phyloP scores from a whole-genome alignment of 2,329 filamentous ascomycete genomes.

The Rhinocladiella mackenziei region DNA sequence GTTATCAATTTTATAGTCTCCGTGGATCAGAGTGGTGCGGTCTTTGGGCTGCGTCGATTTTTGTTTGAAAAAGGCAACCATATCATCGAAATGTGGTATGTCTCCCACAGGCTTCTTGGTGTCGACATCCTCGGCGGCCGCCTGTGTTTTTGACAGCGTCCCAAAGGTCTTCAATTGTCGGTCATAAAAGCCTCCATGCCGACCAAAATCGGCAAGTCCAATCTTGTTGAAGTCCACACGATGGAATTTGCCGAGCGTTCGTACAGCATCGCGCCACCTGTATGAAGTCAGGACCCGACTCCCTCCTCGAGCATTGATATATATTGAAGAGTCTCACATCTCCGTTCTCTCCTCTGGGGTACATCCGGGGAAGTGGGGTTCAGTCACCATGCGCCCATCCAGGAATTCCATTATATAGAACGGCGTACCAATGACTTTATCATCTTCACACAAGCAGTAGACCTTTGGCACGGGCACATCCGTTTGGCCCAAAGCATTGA shows the following conservation, averaged over 20 bases:
- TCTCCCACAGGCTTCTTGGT: slow-evolving; percentile 71
- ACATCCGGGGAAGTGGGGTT: slow-evolving; percentile 74
- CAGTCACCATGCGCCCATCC: slow-evolving; percentile 88
- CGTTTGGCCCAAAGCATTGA: slow-evolving; percentile 73
- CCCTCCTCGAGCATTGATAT: too few species aligned
- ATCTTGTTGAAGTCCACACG: slow-evolving; percentile 63
- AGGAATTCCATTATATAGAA: slow-evolving; percentile 98
- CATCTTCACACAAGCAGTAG: slow-evolving; percentile 82
- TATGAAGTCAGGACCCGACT: slow-evolving; percentile 1
- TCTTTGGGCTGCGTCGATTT: slow-evolving; percentile 68
- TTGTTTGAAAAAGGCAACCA: slow-evolving; percentile 73
- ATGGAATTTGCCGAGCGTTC: slow-evolving; percentile 82
- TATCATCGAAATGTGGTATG: slow-evolving; percentile 77
- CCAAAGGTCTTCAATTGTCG: slow-evolving; percentile 81
- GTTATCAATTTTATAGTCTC: slow-evolving; percentile 95
- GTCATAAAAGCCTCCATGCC: slow-evolving; percentile 71
- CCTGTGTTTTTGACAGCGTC: slow-evolving; percentile 74
- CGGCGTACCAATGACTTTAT: slow-evolving; percentile 72
- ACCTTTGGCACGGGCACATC: slow-evolving; percentile 82
- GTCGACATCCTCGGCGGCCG: slow-evolving; percentile 69
- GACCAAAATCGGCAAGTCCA: slow-evolving; percentile 70
- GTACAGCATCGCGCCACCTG: slow-evolving; percentile 77
- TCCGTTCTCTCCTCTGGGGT: slow-evolving; percentile 63
- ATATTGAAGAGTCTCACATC: slow-evolving; percentile 56
- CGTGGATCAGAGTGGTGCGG: slow-evolving; percentile 76